These are phyloP conservation scores for Dioscorea alata DNA, from an alignment of 106 monocot genomes.

Conservation along the genomic window DNA sequence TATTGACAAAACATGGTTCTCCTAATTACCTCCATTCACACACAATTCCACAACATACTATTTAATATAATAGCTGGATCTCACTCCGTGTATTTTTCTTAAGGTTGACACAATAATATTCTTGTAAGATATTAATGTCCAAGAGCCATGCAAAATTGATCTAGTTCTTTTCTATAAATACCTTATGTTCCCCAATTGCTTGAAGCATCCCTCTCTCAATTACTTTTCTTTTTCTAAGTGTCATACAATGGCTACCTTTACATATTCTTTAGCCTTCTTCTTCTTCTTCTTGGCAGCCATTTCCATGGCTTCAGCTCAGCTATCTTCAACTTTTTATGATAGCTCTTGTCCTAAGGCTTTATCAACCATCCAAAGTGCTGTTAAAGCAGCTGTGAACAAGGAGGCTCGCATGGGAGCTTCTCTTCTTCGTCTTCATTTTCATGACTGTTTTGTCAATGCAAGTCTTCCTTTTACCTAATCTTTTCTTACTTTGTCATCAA, in stretches of 20 bases:
- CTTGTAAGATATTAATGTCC: too few relatives aligned
- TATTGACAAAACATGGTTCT: neutral
- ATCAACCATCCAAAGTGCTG: constrained; percentile 34
- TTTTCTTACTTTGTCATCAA: too few relatives aligned
- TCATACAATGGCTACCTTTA: too few relatives aligned
- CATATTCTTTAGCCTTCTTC: neutral
- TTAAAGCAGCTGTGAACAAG: constrained; percentile 23
- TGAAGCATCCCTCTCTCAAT: neutral
- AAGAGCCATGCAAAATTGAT: too few relatives aligned
- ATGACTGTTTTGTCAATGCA: constrained; percentile 68
- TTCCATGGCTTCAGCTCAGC: constrained; percentile 30
- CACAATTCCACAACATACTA: too few relatives aligned
- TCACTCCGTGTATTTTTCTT: too few relatives aligned
- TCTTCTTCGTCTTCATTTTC: constrained; percentile 58
- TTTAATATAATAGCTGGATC: too few relatives aligned
- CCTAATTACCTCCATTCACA: neutral
- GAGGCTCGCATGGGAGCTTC: constrained; percentile 59
- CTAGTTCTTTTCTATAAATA: too few relatives aligned
- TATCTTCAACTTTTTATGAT: constrained; percentile 45
- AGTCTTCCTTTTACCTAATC: neutral
- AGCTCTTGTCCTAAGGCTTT: constrained; percentile 44
- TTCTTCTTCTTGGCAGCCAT: constrained; percentile 9
- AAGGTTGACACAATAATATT: too few relatives aligned
- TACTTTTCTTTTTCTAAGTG: neutral
- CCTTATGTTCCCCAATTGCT: neutral